These are phyloP conservation scores for Fragilariopsis cylindrus DNA, from an alignment of 108 stramenopile genomes.

Conservation along the genomic window DNA sequence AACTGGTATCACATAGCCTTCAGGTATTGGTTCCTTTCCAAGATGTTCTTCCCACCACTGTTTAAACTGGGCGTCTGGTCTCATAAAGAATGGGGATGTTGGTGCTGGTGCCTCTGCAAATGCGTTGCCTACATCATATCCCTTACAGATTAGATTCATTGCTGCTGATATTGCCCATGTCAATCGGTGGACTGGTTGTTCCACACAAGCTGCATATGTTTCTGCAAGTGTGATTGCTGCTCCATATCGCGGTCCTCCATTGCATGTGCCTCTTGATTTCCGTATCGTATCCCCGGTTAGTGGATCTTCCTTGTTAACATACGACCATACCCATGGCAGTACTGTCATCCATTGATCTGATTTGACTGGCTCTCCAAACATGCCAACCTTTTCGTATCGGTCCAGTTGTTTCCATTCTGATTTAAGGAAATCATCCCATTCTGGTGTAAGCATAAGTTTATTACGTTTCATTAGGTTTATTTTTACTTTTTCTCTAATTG, in stretches of 20 bases:
- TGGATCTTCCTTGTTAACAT: conserved; percentile 1
- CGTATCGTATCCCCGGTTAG: background rate
- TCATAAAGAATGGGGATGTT: conserved; percentile 24
- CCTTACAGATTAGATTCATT: conserved; percentile 12
- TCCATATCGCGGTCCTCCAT: conserved; percentile 18
- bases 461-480: conserved; percentile 2
- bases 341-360: background rate
- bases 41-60: conserved; percentile 30
- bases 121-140: conserved; percentile 43
- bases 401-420: conserved; percentile 21
- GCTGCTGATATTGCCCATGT: conserved; percentile 36
- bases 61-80: conserved; percentile 29
- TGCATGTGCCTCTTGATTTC: conserved; percentile 19
- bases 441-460: background rate
- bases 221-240: background rate
- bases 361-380: background rate
- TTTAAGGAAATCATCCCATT: conserved; percentile 17
- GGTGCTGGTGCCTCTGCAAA: conserved; percentile 41
- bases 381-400: background rate
- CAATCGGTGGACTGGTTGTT: conserved; percentile 32
- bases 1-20: conserved; percentile 28
- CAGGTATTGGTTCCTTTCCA: background rate
- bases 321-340: conserved; percentile 22
- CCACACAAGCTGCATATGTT: conserved; percentile 28
- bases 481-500: background rate